These are phyloP conservation scores for Diaporthe caulivora DNA, from an alignment of 2,329 filamentous ascomycete species.

Conservation along the genomic window DNA sequence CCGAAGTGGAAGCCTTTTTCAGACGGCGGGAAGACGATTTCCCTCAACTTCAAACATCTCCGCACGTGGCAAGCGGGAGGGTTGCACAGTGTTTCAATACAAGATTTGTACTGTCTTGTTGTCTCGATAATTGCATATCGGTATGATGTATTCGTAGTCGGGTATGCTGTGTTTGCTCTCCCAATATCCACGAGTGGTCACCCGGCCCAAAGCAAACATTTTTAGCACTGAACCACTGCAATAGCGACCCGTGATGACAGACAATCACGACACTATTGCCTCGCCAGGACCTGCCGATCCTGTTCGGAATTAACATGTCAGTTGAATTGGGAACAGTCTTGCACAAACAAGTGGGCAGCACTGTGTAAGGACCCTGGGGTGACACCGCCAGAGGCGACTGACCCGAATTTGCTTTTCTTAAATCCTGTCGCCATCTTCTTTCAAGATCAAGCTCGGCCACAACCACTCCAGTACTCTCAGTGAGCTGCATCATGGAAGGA, in stretches of 20 bases:
- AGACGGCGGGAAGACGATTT: slow-evolving; percentile 26
- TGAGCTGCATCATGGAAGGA: not conserved
- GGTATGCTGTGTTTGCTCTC: not conserved
- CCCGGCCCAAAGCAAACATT: slow-evolving; percentile 3
- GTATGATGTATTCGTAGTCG: not conserved
- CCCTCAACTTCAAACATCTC: slow-evolving; percentile 28
- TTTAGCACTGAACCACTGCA: not conserved
- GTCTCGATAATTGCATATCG: slow-evolving; percentile 30
- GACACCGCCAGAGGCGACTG: slow-evolving; percentile 25
- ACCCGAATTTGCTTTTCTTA: slow-evolving; percentile 12
- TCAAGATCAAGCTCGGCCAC: not conserved
- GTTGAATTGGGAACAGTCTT: not conserved
- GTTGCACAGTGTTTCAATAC: not conserved
- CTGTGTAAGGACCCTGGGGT: slow-evolving; percentile 19
- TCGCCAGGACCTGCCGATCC: slow-evolving; percentile 19
- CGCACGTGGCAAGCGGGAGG: slow-evolving; percentile 14
- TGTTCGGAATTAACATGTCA: slow-evolving; percentile 21
- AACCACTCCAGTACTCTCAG: not conserved
- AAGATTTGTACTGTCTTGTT: slow-evolving; percentile 1
- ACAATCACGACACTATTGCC: slow-evolving; percentile 23
- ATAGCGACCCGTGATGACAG: slow-evolving; percentile 13
- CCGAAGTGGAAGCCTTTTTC: slow-evolving; percentile 6
- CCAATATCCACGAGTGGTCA: slow-evolving; percentile 6
- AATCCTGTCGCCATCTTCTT: not conserved
- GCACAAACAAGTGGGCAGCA: not conserved